Conservation (phyloP, 108 stramenopile genomes). For the Cyclotella atomus region DNA sequence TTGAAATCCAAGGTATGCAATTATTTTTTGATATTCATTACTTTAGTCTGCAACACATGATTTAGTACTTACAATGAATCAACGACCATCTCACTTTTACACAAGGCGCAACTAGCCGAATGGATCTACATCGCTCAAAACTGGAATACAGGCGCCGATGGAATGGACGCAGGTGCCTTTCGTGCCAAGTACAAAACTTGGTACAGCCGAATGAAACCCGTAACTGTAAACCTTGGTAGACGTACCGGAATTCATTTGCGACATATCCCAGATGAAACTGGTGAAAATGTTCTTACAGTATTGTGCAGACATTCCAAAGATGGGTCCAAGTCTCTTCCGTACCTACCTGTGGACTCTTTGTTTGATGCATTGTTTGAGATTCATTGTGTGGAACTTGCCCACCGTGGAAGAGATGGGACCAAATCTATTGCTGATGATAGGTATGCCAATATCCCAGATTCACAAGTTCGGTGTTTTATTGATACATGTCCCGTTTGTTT, state of each 20-base stretch:
- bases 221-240: slow-evolving; percentile 33
- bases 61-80: too few relatives aligned
- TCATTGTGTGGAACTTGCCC: slow-evolving; percentile 30
- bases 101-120: slow-evolving; percentile 32
- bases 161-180: slow-evolving; percentile 41
- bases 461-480: slow-evolving; percentile 36
- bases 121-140: slow-evolving; percentile 42
- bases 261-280: slow-evolving; percentile 1
- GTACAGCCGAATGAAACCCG: slow-evolving; percentile 50
- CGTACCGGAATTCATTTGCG: slow-evolving; percentile 51
- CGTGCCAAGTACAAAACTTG: slow-evolving; percentile 52
- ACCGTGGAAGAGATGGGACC: slow-evolving; percentile 46
- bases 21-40: too few relatives aligned
- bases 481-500: slow-evolving; percentile 47
- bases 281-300: slow-evolving; percentile 2
- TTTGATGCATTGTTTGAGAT: slow-evolving; percentile 54
- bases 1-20: slow-evolving; percentile 30
- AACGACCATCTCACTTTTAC: too few relatives aligned
- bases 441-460: slow-evolving; percentile 54
- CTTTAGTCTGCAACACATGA: too few relatives aligned
- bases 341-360: slow-evolving; percentile 26
- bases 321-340: slow-evolving; percentile 36
- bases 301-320: slow-evolving; percentile 47
- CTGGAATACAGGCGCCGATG: slow-evolving; percentile 48
- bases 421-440: slow-evolving; percentile 42